phyloP scores from a whole-genome alignment of 768 basidiomycete species.

The Amanita inopinata region DNA sequence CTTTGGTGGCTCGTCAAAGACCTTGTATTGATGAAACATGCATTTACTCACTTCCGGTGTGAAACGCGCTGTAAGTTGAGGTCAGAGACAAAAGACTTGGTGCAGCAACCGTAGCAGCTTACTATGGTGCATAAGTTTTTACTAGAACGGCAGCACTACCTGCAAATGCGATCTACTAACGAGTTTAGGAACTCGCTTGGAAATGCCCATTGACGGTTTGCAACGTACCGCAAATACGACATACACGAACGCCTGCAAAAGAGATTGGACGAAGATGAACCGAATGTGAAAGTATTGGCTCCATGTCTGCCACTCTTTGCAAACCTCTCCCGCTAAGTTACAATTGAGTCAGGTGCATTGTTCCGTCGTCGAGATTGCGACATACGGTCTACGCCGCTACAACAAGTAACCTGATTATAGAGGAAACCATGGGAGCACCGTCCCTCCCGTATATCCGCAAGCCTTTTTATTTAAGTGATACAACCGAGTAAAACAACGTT shows the following conservation, averaged over 20 bases:
- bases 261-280: conserved; percentile 48
- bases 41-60: conserved; percentile 60
- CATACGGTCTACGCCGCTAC: conserved; percentile 55
- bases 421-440: conserved; percentile 60
- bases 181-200: conserved; percentile 3
- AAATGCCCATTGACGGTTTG: not conserved
- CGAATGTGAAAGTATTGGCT: conserved; percentile 44
- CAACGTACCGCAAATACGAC: conserved; percentile 49
- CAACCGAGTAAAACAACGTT: conserved; percentile 1
- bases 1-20: conserved; percentile 22
- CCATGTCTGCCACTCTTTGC: conserved; percentile 62
- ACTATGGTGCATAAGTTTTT: conserved; percentile 63
- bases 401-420: conserved; percentile 65
- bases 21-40: not conserved
- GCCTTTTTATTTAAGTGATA: conserved; percentile 27
- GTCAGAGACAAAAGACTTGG: conserved; percentile 3
- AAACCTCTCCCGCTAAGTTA: conserved; percentile 51
- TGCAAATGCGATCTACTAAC: conserved; percentile 45
- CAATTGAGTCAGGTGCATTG: conserved; percentile 5
- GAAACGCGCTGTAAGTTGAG: conserved; percentile 45
- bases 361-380: conserved; percentile 11
- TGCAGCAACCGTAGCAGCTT: conserved; percentile 17
- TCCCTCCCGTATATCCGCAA: conserved; percentile 62
- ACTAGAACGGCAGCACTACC: conserved; percentile 57
- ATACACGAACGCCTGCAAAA: conserved; percentile 59